Evolutionary conservation across 2,329 filamentous ascomycete genomes (phyloP).

Genomic region (Aureobasidium subglaciale): DNA sequence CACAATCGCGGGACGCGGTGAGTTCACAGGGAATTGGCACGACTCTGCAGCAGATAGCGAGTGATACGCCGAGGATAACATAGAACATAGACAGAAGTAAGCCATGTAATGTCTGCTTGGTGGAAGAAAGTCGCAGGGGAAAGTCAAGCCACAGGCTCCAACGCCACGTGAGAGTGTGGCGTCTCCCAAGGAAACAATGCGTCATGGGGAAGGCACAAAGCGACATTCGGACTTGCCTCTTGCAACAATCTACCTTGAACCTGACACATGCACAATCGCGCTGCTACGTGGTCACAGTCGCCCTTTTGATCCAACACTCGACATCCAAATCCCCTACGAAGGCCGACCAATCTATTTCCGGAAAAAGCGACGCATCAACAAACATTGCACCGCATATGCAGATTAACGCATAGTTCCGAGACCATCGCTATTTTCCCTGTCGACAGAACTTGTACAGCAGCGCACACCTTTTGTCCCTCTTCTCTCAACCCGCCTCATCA

Average conservation of each 20-base stretch:
- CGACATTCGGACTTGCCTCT: too few relatives aligned
- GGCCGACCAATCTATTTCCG: neutral
- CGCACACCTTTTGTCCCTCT: neutral
- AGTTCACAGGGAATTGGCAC: too few relatives aligned
- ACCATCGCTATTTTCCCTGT: neutral
- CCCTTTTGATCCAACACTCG: neutral
- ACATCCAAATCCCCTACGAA: constrained; percentile 4
- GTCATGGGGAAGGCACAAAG: neutral
- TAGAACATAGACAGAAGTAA: too few relatives aligned
- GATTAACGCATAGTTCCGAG: constrained; percentile 2
- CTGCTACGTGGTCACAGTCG: too few relatives aligned
- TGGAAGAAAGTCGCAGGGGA: neutral
- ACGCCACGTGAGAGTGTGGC: neutral
- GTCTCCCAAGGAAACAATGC: neutral
- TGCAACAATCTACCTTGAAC: too few relatives aligned
- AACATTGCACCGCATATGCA: constrained; percentile 10
- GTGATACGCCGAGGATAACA: too few relatives aligned
- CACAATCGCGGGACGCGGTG: too few relatives aligned
- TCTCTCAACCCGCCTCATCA: neutral
- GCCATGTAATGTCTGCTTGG: neutral
- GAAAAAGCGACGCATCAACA: constrained; percentile 6
- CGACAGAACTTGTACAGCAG: neutral
- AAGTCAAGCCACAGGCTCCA: neutral
- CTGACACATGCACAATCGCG: too few relatives aligned
- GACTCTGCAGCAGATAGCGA: too few relatives aligned